phyloP scores from a whole-genome alignment of 768 basidiomycete genomes.

The Pleurotus ostreatus region DNA sequence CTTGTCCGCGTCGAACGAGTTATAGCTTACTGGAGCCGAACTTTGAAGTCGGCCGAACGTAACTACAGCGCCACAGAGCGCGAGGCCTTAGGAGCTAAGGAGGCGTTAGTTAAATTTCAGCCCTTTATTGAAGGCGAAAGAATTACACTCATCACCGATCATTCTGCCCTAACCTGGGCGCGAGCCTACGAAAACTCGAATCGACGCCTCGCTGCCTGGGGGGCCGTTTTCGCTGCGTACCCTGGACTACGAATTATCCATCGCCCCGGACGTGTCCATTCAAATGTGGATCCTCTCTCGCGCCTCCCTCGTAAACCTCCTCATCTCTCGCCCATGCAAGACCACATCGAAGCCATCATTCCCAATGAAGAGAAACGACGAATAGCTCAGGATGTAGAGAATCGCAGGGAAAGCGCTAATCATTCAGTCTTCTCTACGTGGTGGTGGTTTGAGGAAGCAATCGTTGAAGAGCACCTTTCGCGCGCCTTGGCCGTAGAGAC shows the following conservation, averaged over 20 bases:
- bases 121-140: slow-evolving; percentile 20
- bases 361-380: not conserved
- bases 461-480: not conserved
- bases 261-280: slow-evolving; percentile 26
- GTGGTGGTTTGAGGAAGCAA: slow-evolving; percentile 6
- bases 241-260: slow-evolving; percentile 23
- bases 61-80: no score
- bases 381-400: not conserved
- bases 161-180: slow-evolving; percentile 19
- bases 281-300: slow-evolving; percentile 22
- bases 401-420: not conserved
- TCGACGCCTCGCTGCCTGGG: slow-evolving; percentile 22
- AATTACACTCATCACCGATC: slow-evolving; percentile 16
- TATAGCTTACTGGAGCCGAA: not conserved
- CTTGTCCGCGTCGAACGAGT: not conserved
- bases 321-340: not conserved
- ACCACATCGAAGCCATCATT: not conserved
- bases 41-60: not conserved
- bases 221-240: slow-evolving; percentile 26
- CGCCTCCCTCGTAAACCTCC: not conserved
- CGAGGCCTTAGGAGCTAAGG: no score
- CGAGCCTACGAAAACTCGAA: slow-evolving; percentile 15
- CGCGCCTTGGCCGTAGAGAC: not conserved
- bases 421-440: slow-evolving; percentile 6
- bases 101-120: not conserved